A percentile compares a stretch with the other conserved stretches of the same genome.
Evolutionary conservation across 176 grass and related monocot species (phyloP).

Genomic region (Oryza nivara): DNA sequence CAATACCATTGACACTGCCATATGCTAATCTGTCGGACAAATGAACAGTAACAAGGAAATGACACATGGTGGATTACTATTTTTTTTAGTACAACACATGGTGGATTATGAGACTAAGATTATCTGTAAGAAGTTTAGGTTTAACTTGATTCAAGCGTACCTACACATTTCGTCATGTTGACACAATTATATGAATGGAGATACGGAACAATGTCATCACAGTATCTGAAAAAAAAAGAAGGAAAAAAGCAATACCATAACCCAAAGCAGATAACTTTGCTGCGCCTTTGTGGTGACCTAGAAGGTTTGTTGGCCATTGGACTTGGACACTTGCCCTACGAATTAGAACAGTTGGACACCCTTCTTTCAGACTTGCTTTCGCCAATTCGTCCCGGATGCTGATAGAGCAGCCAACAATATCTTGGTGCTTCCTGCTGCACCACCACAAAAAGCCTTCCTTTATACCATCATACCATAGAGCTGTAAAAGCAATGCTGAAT

Average conservation of each 20-base stretch:
- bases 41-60: not conserved
- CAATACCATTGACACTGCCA: not conserved
- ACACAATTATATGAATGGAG: not conserved
- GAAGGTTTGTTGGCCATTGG: slow-evolving; percentile 34
- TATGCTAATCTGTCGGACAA: not conserved
- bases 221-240: not conserved
- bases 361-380: slow-evolving; percentile 28
- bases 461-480: slow-evolving; percentile 58
- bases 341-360: slow-evolving; percentile 27
- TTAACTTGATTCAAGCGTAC: not conserved
- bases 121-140: not conserved
- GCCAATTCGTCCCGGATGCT: slow-evolving; percentile 26
- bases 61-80: not conserved
- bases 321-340: slow-evolving; percentile 5
- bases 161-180: not conserved
- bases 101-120: not conserved
- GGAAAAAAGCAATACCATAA: slow-evolving; percentile 13
- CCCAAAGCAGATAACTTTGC: slow-evolving; percentile 28
- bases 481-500: slow-evolving; percentile 50
- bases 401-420: slow-evolving; percentile 53
- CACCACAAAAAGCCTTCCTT: slow-evolving; percentile 52
- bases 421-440: slow-evolving; percentile 61
- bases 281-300: slow-evolving; percentile 10
- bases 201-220: not conserved
- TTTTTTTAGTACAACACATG: not conserved